Evolutionary conservation across 2,329 filamentous ascomycete genomes (phyloP), one percentile per base, ranked within the genome.

Genomic region (Torrubiella hemipterigena): DNA sequence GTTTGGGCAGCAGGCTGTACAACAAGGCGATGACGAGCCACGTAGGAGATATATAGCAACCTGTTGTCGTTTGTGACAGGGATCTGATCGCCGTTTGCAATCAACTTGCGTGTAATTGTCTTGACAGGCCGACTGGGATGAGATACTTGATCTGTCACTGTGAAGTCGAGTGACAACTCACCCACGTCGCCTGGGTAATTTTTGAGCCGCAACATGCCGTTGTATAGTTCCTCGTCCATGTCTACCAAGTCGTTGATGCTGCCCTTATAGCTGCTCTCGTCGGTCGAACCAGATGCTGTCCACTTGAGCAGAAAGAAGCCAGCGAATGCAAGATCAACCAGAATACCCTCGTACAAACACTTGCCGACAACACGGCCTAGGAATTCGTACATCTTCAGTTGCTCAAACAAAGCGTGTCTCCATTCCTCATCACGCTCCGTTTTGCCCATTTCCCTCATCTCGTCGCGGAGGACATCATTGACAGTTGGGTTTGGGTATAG

Each of bases 261-360:
- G n/a, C 86, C 81, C 31, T 86, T 81, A 58, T 93, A 94, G 8
- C 74, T 80, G 42, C 72, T 76, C 13, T 78, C 67, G 20, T 75
- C 76, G 20, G 59, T 61, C 12, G 51, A 47, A 2, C 80, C 79
- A 9, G 80, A 77, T 32, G 89, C 69, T 3, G 86, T 76, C 91
- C 91, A 98, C 52, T 96, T 95, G 37, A 94, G 71, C 6, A 98
- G 69, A 58, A 98, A 98, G 61, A 98, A 98, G 1, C 83, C 79
- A 1, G 89, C 87, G 61, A 98, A 98, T 30, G 76, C 76, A 37
- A 95, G 78, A 54, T 98, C 87, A 28, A 96, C 78, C 4, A 98
- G 67, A 27, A 98, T 96, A 1, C 87, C 87, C 58, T 98, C 91
- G 49, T 98, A 98, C 47, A 98, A 65, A 55, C 91, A 98, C 52